Evolutionary conservation across 441 rosid species (phyloP), one percentile per base, ranked within the genome.

Genomic region (Manihot esculenta): DNA sequence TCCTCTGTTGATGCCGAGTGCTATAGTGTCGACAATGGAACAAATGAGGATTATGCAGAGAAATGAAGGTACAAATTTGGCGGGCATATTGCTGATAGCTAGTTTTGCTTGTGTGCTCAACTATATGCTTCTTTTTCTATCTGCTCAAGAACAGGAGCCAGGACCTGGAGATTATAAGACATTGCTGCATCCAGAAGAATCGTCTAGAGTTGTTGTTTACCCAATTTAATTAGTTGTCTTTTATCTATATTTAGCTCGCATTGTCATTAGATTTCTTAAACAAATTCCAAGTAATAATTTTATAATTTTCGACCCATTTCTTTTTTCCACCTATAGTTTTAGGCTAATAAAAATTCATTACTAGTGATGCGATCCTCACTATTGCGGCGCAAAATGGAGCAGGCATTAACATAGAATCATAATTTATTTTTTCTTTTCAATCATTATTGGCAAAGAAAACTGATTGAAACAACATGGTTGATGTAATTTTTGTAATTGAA

Each of bases 21-120:
- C 82, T 9, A 66, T 6, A 6, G 70, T 7, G 65, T 30, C 38
- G 74, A 49, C 57, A 73, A 69, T 7, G 53, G 75, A 69, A 73
- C 64, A 71, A 68, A 62, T 20, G 15, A 82, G 66, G 64, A 80
- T 62, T 64, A 73, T n/a, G 68, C 6, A 49, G 70, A 76, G 59
- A 26, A 60, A 49, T 10, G 75, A 79, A 21, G 55, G 30, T 59
- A 48, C 10, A 11, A 63, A 10, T 38, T 48, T 66, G 17, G 60
- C 44, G 71, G 69, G 58, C 78, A 75, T 68, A 33, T 5, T 76
- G 61, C 53, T 59, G 66, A 67, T 18, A 17, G 26, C 56, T 62
- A 49, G n/a, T n/a, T 74, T 10, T 68, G 44, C 33, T 6, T 47
- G 18, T 53, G 18, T 8, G 54, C n/a, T 27, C 53, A 48, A 65